Evolutionary conservation across 495 filamentous ascomycete species (phyloP), one percentile per base, ranked within the genome.

Genomic region (Hypoxylon subgilvum): DNA sequence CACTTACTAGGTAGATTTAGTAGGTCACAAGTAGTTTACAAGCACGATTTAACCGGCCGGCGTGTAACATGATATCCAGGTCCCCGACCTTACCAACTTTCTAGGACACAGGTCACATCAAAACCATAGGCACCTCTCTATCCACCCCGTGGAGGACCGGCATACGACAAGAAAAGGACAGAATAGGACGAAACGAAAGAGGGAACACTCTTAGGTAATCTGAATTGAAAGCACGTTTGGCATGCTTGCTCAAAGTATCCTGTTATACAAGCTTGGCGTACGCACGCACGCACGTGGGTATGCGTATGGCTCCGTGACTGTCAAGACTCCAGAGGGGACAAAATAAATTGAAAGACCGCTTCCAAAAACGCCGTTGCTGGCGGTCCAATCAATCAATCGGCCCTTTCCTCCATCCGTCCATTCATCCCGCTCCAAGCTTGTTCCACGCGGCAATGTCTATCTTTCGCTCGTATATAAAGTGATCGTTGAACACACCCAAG

Each of bases 231-330:
- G 23, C 9, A 45, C 22, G 27, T 6, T 7, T 44, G n/a, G n/a
- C n/a, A n/a, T n/a, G n/a, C 42, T 18, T 14, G 49, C 31, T 27
- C 44, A 8, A 17, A 31, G 21, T 53, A 54, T 35, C 42, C 36
- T 53, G 49, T 43, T 30, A 55, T 55, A 51, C 44, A 62, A 45
- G 36, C n/a, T n/a, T n/a, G n/a, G n/a, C n/a, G n/a, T n/a, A n/a
- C n/a, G n/a, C n/a, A n/a, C n/a, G n/a, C n/a, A n/a, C n/a, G n/a
- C n/a, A n/a, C n/a, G n/a, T n/a, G n/a, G n/a, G n/a, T n/a, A n/a
- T n/a, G n/a, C n/a, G n/a, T n/a, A n/a, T n/a, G n/a, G n/a, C n/a
- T n/a, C n/a, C n/a, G n/a, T n/a, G n/a, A n/a, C n/a, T n/a, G n/a
- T n/a, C n/a, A n/a, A n/a, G n/a, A n/a, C n/a, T n/a, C n/a, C n/a